A percentile compares a stretch with the other conserved stretches of the same genome.
Conservation (phyloP, 768 basidiomycete genomes). For the Tricholoma terreum region DNA sequence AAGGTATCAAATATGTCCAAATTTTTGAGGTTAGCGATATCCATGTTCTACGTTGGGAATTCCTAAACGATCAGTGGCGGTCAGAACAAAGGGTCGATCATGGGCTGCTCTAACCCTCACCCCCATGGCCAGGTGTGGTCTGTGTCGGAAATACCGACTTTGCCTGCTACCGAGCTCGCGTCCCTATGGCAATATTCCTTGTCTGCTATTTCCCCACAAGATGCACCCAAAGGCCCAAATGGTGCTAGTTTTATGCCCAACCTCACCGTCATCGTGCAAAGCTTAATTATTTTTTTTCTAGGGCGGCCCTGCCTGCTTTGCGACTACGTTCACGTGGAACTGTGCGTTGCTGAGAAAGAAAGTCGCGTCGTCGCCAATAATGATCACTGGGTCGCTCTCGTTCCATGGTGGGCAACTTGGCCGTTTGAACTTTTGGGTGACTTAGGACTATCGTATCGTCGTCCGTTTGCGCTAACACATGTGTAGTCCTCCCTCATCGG, state of each 20-base stretch:
- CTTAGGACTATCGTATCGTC: constrained; percentile 13
- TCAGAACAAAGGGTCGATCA: constrained; percentile 89
- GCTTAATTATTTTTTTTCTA: constrained; percentile 15
- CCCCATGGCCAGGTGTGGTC: constrained; percentile 94
- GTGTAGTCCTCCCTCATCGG: constrained; percentile 67
- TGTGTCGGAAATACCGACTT: constrained; percentile 63
- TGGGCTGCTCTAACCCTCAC: constrained; percentile 95
- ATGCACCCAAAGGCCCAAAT: constrained; percentile 54
- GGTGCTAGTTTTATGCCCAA: constrained; percentile 22
- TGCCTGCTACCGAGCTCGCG: constrained; percentile 64
- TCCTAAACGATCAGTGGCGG: constrained; percentile 4
- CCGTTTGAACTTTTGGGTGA: constrained; percentile 80
- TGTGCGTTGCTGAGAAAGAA: constrained; percentile 34
- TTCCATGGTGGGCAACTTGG: constrained; percentile 97
- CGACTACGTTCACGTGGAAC: constrained; percentile 74
- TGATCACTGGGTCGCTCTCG: constrained; percentile 77
- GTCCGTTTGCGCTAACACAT: constrained; percentile 4
- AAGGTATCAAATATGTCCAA: constrained; percentile 79
- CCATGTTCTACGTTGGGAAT: neutral
- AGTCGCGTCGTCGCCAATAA: constrained; percentile 70
- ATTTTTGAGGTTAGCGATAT: constrained; percentile 72
- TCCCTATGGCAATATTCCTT: constrained; percentile 52
- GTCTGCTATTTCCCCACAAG: constrained; percentile 29
- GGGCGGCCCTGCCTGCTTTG: constrained; percentile 70
- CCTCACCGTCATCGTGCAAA: neutral